A percentile compares a stretch with the other conserved stretches of the same genome.
Conservation (phyloP, 768 basidiomycete species). For the Peribolospora baueri region DNA sequence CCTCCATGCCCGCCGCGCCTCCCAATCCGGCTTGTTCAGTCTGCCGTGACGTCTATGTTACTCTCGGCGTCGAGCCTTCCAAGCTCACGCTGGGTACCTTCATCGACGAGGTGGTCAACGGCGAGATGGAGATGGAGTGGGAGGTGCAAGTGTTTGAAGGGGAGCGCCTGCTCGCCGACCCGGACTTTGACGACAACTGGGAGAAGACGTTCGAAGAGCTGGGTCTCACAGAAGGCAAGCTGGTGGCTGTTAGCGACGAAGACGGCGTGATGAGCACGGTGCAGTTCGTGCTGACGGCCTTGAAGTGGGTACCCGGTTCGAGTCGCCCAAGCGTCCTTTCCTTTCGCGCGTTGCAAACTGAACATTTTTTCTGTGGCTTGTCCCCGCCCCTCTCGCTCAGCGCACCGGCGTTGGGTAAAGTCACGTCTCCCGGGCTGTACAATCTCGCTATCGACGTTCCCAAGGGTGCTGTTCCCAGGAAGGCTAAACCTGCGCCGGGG, state of each 20-base stretch:
- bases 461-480: no score
- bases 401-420: no score
- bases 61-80: constrained; percentile 46
- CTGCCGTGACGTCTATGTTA: constrained; percentile 61
- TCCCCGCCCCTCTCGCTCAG: no score
- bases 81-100: constrained; percentile 47
- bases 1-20: constrained; percentile 34
- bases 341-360: no score
- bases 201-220: constrained; percentile 58
- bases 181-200: constrained; percentile 78
- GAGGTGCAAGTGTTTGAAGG: constrained; percentile 71
- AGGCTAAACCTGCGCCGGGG: no score
- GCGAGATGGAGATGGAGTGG: constrained; percentile 13
- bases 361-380: no score
- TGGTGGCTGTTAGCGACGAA: constrained; percentile 70
- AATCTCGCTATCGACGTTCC: no score
- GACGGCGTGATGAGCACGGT: constrained; percentile 31
- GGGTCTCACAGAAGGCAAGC: constrained; percentile 56
- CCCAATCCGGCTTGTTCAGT: constrained; percentile 63
- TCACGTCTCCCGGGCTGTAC: no score
- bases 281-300: constrained; percentile 1
- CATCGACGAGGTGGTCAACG: constrained; percentile 37
- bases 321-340: no score
- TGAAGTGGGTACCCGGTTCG: no score
- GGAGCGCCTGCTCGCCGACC: constrained; percentile 62